phyloP scores from a whole-genome alignment of 2,329 filamentous ascomycete species.

The Ophiocordyceps camponoti-leonardi region DNA sequence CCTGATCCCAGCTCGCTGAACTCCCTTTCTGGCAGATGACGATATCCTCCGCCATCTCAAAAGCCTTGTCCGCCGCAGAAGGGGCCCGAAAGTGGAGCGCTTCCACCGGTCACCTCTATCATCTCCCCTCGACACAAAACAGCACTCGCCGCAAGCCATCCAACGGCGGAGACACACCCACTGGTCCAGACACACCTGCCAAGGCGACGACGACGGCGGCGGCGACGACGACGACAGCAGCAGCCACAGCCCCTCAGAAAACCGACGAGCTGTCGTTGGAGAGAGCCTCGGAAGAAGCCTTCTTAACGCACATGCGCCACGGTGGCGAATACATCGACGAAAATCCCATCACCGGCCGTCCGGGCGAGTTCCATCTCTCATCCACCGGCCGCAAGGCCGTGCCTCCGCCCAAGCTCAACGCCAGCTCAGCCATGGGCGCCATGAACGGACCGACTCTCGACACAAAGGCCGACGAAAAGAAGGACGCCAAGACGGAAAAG shows the following conservation, averaged over 20 bases:
- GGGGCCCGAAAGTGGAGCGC: constrained; percentile 36
- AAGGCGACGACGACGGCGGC: constrained; percentile 8
- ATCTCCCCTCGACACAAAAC: constrained; percentile 15
- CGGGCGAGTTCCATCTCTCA: constrained; percentile 47
- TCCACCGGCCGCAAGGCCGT: constrained; percentile 37
- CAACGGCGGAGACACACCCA: constrained; percentile 24
- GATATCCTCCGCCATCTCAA: constrained; percentile 36
- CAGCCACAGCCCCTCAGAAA: constrained; percentile 17
- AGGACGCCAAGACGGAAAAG: constrained; percentile 28
- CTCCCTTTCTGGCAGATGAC: constrained; percentile 21
- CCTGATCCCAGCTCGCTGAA: background rate
- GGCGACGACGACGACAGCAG: too few relatives aligned
- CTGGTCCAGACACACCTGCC: constrained; percentile 20
- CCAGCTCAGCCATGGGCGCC: constrained; percentile 15
- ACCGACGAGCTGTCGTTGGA: constrained; percentile 23
- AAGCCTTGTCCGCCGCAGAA: constrained; percentile 32
- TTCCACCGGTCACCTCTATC: constrained; percentile 34
- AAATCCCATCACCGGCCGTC: constrained; percentile 48
- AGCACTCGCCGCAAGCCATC: constrained; percentile 13
- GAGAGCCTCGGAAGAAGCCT: constrained; percentile 38
- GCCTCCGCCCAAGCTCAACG: constrained; percentile 13
- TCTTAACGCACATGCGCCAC: constrained; percentile 37
- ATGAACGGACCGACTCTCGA: constrained; percentile 19
- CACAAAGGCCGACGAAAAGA: constrained; percentile 26
- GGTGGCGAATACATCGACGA: constrained; percentile 51